Evolutionary conservation across 2,329 filamentous ascomycete species (phyloP).

Genomic region (Phialophora chinensis): DNA sequence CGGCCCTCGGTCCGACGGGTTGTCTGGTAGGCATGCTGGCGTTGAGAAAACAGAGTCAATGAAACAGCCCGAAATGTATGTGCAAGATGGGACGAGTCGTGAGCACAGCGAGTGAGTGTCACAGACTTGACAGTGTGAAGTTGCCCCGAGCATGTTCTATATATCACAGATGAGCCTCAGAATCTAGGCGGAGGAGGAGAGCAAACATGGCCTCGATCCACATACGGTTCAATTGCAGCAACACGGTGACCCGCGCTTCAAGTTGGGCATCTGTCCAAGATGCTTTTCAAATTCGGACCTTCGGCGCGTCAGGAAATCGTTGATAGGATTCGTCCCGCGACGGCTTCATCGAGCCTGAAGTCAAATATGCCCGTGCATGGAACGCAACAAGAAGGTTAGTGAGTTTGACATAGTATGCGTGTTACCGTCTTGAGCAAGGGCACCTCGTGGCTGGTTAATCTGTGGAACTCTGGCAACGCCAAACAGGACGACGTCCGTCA

Average conservation of each 20-base stretch:
- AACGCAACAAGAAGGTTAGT: slow-evolving; percentile 32
- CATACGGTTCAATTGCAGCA: slow-evolving; percentile 17
- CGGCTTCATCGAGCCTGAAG: slow-evolving; percentile 34
- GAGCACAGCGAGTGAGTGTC: slow-evolving; percentile 38
- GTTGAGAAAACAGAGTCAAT: slow-evolving; percentile 29
- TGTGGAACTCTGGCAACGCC: slow-evolving; percentile 30
- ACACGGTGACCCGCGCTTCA: slow-evolving; percentile 14
- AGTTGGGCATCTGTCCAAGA: slow-evolving; percentile 34
- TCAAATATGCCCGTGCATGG: slow-evolving; percentile 33
- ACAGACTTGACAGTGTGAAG: slow-evolving; percentile 30
- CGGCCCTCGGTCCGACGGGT: slow-evolving; percentile 48
- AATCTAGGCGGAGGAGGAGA: slow-evolving; percentile 23
- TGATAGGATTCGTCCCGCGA: slow-evolving; percentile 29
- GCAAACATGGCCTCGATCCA: slow-evolving; percentile 34
- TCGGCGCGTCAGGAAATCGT: slow-evolving; percentile 27
- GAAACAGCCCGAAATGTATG: slow-evolving; percentile 37
- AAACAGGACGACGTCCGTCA: slow-evolving; percentile 34
- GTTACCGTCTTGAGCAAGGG: slow-evolving; percentile 31
- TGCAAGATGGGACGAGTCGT: slow-evolving; percentile 35
- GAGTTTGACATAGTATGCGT: slow-evolving; percentile 36
- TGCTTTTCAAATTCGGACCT: slow-evolving; percentile 34
- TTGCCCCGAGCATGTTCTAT: slow-evolving; percentile 33
- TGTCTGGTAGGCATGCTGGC: slow-evolving; percentile 34
- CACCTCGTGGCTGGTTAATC: slow-evolving; percentile 33
- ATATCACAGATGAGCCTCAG: slow-evolving; percentile 29